Base-by-base conservation (phyloP, 495 filamentous ascomycete species). In the Penicillium robsamsonii region DNA sequence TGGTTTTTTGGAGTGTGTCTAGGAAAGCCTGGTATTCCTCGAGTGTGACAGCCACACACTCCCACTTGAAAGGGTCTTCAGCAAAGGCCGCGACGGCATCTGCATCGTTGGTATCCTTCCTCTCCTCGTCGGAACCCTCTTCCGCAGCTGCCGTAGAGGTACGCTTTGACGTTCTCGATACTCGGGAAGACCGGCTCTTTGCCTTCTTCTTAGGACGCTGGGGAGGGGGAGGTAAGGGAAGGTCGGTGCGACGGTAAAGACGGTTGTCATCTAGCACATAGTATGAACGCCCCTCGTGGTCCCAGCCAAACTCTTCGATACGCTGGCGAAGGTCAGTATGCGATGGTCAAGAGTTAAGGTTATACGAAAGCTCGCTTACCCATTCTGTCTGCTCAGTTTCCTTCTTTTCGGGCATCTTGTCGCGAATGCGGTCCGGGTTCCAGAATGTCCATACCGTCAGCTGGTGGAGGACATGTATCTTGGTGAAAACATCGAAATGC, bases 241-340 rank as follows among this genome's bases (percentile, higher is more conserved):
- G 83, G 38, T 92, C 89, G 43, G 89, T 90, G 53, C 84, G 83
- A 50, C 91, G 88, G 71, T 97, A 98, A 27, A 97, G 77, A 46
- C 93, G 83, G 59, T 96, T 94, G 75, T 98, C 94, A 58, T 98
- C 93, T 7, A 98, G 81, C 12, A 96, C 87, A 62, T 89, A 94
- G 70, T 96, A 96, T 18, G 80, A 85, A 22, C 90, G 88, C 58
- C 91, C 91, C 43, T 96, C 75, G 18, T 79, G 76, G 71, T 98
- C 94, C 80, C 87, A 96, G 10, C 94, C 94, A 56, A 90, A 83
- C 20, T 92, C 88, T 61, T 97, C 92, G 54, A 98, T 90, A 63
- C 94, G 87, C 93, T 96, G n/a, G 30, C 49, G 29, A 57, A 48
- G 62, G 59, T 68, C 49, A 70, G 59, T 37, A 46, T 47, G 17